phyloP scores from a whole-genome alignment of 306 rosid species.

The peach (Prunus persica) region DNA sequence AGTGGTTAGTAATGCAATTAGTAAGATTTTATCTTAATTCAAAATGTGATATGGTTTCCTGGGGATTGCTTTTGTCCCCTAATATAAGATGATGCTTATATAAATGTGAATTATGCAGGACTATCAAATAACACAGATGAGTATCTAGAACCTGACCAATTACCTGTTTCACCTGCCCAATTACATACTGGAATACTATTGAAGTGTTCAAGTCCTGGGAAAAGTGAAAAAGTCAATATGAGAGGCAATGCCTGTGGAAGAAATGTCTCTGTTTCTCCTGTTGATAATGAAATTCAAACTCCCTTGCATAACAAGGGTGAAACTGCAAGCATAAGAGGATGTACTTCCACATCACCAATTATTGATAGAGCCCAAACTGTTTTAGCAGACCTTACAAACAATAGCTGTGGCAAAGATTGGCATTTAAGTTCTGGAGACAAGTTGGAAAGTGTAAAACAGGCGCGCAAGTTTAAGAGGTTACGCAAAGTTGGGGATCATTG shows the following conservation, averaged over 20 bases:
- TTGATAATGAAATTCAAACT: slow-evolving; percentile 39
- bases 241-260: slow-evolving; percentile 29
- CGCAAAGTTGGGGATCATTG: slow-evolving; percentile 53
- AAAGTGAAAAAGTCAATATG: slow-evolving; percentile 27
- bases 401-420: slow-evolving; percentile 59
- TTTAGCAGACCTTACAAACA: slow-evolving; percentile 33
- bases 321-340: slow-evolving; percentile 38
- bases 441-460: slow-evolving; percentile 47
- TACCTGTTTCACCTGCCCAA: slow-evolving; percentile 37
- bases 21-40: slow-evolving; percentile 21
- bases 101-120: slow-evolving; percentile 47
- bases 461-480: slow-evolving; percentile 67
- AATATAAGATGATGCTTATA: background rate
- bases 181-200: slow-evolving; percentile 27
- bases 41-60: slow-evolving; percentile 14
- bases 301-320: slow-evolving; percentile 44
- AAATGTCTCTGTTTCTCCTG: slow-evolving; percentile 38
- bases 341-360: slow-evolving; percentile 41
- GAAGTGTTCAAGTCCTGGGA: slow-evolving; percentile 32
- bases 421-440: slow-evolving; percentile 50
- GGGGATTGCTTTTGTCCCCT: background rate
- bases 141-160: slow-evolving; percentile 25
- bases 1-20: slow-evolving; percentile 36
- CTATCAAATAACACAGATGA: slow-evolving; percentile 21
- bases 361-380: slow-evolving; percentile 40